These are phyloP conservation scores for Saccharomycopsis oosterbeekiorum DNA, from an alignment of 805 yeast genomes.

Conservation along the genomic window DNA sequence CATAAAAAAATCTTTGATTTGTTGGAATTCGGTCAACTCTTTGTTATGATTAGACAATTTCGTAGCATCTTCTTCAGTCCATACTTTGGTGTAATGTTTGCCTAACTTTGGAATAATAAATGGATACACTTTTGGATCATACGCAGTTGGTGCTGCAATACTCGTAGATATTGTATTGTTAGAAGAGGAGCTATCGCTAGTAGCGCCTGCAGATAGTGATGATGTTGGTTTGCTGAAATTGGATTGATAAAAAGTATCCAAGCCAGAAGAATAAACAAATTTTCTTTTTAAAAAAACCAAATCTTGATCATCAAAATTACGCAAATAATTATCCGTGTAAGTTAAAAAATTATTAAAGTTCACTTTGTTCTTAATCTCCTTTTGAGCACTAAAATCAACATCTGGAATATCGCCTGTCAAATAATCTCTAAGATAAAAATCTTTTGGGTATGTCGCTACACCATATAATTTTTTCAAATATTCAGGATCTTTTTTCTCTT, in stretches of 20 bases:
- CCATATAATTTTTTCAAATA: slow-evolving; percentile 68
- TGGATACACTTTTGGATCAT: slow-evolving; percentile 64
- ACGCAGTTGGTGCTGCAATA: slow-evolving; percentile 26
- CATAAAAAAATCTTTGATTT: slow-evolving; percentile 19
- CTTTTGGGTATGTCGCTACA: slow-evolving; percentile 82
- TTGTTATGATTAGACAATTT: slow-evolving; percentile 29
- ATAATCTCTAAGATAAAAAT: slow-evolving; percentile 52
- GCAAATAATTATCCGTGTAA: slow-evolving; percentile 76
- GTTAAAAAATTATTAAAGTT: slow-evolving; percentile 82
- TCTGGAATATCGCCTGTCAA: slow-evolving; percentile 87
- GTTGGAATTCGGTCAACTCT: slow-evolving; percentile 22
- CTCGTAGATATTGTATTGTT: slow-evolving; percentile 25
- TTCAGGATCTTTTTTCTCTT: slow-evolving; percentile 55
- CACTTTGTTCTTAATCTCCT: slow-evolving; percentile 83
- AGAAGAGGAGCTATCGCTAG: not conserved
- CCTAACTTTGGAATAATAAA: slow-evolving; percentile 81
- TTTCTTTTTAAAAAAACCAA: slow-evolving; percentile 58
- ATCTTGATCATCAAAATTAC: slow-evolving; percentile 75
- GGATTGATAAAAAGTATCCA: slow-evolving; percentile 14
- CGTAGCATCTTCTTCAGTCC: slow-evolving; percentile 71
- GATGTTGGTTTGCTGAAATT: slow-evolving; percentile 1
- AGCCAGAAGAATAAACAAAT: slow-evolving; percentile 27
- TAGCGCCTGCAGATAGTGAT: not conserved
- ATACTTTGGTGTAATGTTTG: slow-evolving; percentile 65
- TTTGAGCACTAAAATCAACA: slow-evolving; percentile 63